A percentile compares a stretch with the other conserved stretches of the same genome.
Evolutionary conservation across 1,139 yeast species (phyloP).

Genomic region (Kurtzmaniella quercitrusa): DNA sequence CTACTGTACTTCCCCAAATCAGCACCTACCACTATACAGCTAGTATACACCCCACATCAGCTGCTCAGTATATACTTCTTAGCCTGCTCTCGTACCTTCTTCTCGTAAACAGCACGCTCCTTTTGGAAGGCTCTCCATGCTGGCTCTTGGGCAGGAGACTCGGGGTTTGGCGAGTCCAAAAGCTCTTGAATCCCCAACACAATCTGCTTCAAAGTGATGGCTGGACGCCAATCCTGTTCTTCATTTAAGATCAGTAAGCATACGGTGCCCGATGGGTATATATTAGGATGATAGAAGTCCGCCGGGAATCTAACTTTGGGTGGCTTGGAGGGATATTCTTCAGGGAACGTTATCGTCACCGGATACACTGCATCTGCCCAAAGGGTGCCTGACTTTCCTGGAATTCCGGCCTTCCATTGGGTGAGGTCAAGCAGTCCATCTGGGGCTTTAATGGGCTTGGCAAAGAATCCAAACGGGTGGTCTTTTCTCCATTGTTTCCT

Average conservation of each 20-base stretch:
- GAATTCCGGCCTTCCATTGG: conserved; percentile 92
- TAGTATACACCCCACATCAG: too few species aligned
- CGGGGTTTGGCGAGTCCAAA: conserved; percentile 84
- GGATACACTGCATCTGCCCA: conserved; percentile 93
- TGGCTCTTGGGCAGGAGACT: conserved; percentile 96
- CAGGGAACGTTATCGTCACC: conserved; percentile 76
- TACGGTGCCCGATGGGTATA: conserved; percentile 94
- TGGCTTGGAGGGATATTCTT: conserved; percentile 94
- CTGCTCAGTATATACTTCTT: conserved; percentile 45
- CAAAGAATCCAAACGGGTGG: conserved; percentile 96
- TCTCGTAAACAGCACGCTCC: conserved; percentile 65
- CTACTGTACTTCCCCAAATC: too few species aligned
- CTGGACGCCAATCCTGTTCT: conserved; percentile 98
- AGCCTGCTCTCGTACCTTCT: conserved; percentile 79
- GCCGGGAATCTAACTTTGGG: conserved; percentile 88
- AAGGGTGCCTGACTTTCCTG: conserved; percentile 80
- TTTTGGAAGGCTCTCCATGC: conserved; percentile 85
- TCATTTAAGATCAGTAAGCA: conserved; percentile 91
- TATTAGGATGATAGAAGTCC: conserved; percentile 93
- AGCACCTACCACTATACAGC: too few species aligned
- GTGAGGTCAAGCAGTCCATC: conserved; percentile 86
- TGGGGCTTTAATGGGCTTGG: conserved; percentile 72
- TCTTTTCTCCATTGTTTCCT: conserved; percentile 97
- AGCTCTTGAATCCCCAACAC: conserved; percentile 90
- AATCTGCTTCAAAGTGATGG: conserved; percentile 86